phyloP scores from a whole-genome alignment of 495 filamentous ascomycete species.

The Podospora bellae-mahoneyi region DNA sequence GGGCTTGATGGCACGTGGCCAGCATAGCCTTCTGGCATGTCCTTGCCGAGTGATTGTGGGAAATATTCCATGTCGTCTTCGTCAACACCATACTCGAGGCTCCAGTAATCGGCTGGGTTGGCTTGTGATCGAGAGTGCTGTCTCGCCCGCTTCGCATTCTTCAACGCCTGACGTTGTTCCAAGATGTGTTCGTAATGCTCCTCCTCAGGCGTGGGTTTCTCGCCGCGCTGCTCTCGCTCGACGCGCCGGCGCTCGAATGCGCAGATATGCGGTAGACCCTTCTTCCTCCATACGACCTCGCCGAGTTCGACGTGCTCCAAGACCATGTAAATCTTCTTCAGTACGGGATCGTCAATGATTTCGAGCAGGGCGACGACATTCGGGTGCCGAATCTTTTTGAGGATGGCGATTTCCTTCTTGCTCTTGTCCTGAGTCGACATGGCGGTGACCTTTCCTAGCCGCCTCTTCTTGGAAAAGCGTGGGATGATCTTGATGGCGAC shows the following conservation, averaged over 20 bases:
- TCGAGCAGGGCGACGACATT: conserved; percentile 94
- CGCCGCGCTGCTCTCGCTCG: conserved; percentile 65
- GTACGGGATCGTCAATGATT: conserved; percentile 93
- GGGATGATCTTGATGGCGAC: conserved; percentile 99
- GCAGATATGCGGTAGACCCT: conserved; percentile 74
- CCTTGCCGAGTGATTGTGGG: conserved; percentile 32
- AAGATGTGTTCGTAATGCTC: conserved; percentile 57
- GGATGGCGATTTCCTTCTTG: conserved; percentile 92
- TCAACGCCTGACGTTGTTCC: conserved; percentile 53
- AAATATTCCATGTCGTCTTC: conserved; percentile 50
- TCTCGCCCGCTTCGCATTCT: conserved; percentile 54
- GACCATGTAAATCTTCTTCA: conserved; percentile 97
- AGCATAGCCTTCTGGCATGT: conserved; percentile 26
- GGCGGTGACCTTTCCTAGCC: conserved; percentile 68
- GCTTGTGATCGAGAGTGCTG: conserved; percentile 38
- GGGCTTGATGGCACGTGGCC: conserved; percentile 21
- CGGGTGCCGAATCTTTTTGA: conserved; percentile 95
- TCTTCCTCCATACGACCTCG: conserved; percentile 89
- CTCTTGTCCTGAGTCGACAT: conserved; percentile 80
- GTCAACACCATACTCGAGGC: conserved; percentile 73
- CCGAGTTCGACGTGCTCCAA: conserved; percentile 91
- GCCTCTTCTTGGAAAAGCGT: conserved; percentile 85
- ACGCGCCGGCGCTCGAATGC: conserved; percentile 75
- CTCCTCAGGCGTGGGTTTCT: conserved; percentile 59
- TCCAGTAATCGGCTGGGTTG: conserved; percentile 61